Conservation (phyloP, 169 alveolate species). For the Plasmodium gonderi region DNA sequence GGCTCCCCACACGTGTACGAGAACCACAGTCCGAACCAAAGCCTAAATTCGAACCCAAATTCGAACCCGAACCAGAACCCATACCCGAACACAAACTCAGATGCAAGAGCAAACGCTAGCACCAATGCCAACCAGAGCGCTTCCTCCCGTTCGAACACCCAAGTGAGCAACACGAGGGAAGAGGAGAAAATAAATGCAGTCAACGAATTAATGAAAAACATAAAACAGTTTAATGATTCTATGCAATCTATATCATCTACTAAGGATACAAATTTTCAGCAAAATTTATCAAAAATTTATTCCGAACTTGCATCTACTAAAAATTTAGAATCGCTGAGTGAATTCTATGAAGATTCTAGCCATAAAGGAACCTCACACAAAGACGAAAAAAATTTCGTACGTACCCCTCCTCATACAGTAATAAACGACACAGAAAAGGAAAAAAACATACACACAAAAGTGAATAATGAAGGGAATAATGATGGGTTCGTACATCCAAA, state of each 20-base stretch:
- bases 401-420: background rate
- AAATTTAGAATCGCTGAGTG: conserved; percentile 31
- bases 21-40: background rate
- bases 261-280: background rate
- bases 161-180: background rate
- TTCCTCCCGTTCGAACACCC: background rate
- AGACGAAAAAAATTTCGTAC: background rate
- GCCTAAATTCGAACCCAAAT: background rate
- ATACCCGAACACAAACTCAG: background rate
- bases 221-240: conserved; percentile 25
- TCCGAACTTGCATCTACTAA: conserved; percentile 39
- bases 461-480: too few species aligned
- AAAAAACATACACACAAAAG: background rate
- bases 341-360: background rate
- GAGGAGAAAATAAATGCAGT: conserved; percentile 5
- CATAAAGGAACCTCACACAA: background rate
- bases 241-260: conserved; percentile 45
- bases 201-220: conserved; percentile 30
- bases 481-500: too few species aligned
- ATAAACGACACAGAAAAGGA: background rate
- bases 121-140: background rate
- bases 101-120: background rate
- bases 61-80: background rate
- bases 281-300: conserved; percentile 15
- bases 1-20: background rate